Evolutionary conservation across 108 stramenopile genomes (phyloP).

Genomic region (Skeletonema costatum): DNA sequence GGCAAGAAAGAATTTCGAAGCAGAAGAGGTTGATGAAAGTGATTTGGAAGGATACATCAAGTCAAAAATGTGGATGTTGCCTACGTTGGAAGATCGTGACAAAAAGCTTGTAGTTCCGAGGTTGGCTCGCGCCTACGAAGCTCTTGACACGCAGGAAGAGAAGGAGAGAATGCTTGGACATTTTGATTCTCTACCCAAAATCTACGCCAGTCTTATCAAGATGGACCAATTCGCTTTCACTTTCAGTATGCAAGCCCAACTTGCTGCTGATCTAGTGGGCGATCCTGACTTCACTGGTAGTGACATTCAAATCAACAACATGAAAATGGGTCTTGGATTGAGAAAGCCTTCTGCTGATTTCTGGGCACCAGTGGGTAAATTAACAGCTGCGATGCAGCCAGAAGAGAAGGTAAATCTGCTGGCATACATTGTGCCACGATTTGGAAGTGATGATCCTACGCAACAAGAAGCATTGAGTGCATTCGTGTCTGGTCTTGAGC

Average conservation of each 20-base stretch:
- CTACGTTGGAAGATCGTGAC: slow-evolving; percentile 80
- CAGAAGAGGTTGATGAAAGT: slow-evolving; percentile 66
- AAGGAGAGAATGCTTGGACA: slow-evolving; percentile 54
- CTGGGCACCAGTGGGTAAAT: slow-evolving; percentile 87
- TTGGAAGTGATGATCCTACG: slow-evolving; percentile 67
- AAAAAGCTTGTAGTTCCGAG: slow-evolving; percentile 82
- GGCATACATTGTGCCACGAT: slow-evolving; percentile 83
- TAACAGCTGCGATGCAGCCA: slow-evolving; percentile 78
- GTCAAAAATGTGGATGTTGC: slow-evolving; percentile 85
- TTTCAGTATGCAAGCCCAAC: slow-evolving; percentile 88
- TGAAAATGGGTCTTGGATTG: slow-evolving; percentile 88
- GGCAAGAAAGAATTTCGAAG: slow-evolving; percentile 63
- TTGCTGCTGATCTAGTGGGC: slow-evolving; percentile 79
- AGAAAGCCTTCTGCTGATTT: slow-evolving; percentile 77
- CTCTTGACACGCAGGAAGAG: slow-evolving; percentile 34
- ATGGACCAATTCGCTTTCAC: slow-evolving; percentile 92
- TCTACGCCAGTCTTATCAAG: slow-evolving; percentile 84
- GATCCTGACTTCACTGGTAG: slow-evolving; percentile 78
- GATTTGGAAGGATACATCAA: slow-evolving; percentile 71
- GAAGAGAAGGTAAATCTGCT: slow-evolving; percentile 90
- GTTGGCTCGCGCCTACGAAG: slow-evolving; percentile 62
- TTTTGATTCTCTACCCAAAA: slow-evolving; percentile 66
- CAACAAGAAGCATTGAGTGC: slow-evolving; percentile 72
- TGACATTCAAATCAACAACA: slow-evolving; percentile 78
- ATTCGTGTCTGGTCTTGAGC: slow-evolving; percentile 74